phyloP scores from a whole-genome alignment of 2,329 filamentous ascomycete genomes.

The Sclerotinia spermophila region DNA sequence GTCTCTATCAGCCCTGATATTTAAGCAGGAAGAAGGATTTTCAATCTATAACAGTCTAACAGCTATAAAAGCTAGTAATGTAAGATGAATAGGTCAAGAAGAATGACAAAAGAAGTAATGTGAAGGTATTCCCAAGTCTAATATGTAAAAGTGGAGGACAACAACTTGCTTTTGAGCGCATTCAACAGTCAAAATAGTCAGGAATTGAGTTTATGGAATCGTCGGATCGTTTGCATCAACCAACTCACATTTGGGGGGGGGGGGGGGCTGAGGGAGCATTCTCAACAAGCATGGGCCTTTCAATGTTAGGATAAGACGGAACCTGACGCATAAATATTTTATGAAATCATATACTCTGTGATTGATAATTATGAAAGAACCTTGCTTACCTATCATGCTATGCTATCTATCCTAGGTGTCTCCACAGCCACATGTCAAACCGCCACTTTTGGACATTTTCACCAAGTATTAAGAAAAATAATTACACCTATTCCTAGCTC shows the following conservation, averaged over 20 bases:
- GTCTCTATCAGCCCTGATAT: constrained; percentile 15
- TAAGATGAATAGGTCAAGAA: neutral
- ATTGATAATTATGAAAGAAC: neutral
- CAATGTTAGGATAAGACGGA: neutral
- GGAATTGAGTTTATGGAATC: constrained; percentile 8
- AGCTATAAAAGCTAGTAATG: neutral
- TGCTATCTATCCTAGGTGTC: no score
- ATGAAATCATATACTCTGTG: neutral
- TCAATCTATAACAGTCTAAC: neutral
- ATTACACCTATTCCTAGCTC: neutral
- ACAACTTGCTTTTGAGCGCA: constrained; percentile 10
- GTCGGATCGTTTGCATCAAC: constrained; percentile 18
- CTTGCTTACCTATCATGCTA: neutral
- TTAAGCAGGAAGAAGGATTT: neutral
- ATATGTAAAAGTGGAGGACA: neutral
- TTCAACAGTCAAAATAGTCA: neutral
- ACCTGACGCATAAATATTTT: neutral
- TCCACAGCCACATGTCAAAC: no score
- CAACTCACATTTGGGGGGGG: neutral
- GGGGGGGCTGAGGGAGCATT: neutral
- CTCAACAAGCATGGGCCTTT: neutral
- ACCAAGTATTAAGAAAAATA: neutral
- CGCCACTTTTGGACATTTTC: neutral
- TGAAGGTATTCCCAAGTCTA: constrained; percentile 6
- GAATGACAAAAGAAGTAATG: neutral